Conservation (phyloP, 305 asterid species). For the Salvia sclarea region DNA sequence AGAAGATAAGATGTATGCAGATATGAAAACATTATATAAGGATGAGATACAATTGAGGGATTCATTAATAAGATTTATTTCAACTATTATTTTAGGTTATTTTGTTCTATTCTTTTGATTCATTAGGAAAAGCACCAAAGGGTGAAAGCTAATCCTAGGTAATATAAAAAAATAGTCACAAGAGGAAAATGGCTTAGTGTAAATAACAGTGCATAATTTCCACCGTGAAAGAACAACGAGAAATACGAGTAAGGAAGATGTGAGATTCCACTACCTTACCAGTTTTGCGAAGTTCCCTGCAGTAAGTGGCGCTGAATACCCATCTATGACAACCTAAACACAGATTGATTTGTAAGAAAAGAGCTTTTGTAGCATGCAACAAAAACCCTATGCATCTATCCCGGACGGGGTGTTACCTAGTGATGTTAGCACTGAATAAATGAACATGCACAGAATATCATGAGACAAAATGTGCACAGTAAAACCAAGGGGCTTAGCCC, state of each 20-base stretch:
- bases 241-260: conserved; percentile 38
- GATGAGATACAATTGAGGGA: not conserved
- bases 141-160: not conserved
- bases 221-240: conserved; percentile 8
- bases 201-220: not conserved
- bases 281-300: conserved; percentile 96
- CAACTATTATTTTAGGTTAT: not conserved
- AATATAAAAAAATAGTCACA: not conserved
- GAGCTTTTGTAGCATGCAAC: not conserved
- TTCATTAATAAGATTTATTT: not conserved
- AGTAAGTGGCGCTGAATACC: conserved; percentile 91
- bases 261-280: conserved; percentile 88
- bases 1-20: conserved; percentile 4
- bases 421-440: not conserved
- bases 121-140: not conserved
- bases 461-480: not conserved
- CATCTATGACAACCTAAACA: conserved; percentile 79
- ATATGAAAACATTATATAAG: not conserved
- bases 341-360: conserved; percentile 27
- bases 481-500: too few relatives aligned
- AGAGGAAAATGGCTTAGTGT: not conserved
- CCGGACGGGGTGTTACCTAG: not conserved
- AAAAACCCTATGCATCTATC: not conserved
- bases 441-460: conserved; percentile 3
- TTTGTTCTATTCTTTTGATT: not conserved